Conservation (phyloP, 768 basidiomycete species). For the Tulasnella sp. region DNA sequence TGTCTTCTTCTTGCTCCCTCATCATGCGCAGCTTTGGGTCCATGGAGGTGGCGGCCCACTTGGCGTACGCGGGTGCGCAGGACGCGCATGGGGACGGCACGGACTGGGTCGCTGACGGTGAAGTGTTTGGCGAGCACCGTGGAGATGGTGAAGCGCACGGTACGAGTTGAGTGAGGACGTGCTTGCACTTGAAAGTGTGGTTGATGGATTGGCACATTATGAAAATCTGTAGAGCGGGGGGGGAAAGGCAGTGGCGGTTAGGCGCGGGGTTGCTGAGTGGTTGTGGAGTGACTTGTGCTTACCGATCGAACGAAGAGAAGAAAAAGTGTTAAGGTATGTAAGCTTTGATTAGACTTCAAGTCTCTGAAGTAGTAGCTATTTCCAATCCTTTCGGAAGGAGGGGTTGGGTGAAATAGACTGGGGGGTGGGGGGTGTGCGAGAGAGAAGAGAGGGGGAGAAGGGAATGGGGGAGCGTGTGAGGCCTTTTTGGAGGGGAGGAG, state of each 20-base stretch:
- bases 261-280: background rate
- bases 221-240: background rate
- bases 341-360: background rate
- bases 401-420: background rate
- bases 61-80: slow-evolving; percentile 27
- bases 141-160: slow-evolving; percentile 2
- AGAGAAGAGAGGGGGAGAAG: background rate
- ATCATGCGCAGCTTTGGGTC: slow-evolving; percentile 13
- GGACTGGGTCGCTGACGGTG: slow-evolving; percentile 2
- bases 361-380: slow-evolving; percentile 1
- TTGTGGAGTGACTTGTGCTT: background rate
- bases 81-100: slow-evolving; percentile 11
- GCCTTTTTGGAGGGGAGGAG: background rate
- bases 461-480: background rate
- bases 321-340: background rate
- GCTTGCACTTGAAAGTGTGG: slow-evolving; percentile 27
- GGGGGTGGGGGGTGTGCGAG: background rate
- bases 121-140: background rate
- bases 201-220: slow-evolving; percentile 26
- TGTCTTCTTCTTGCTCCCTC: slow-evolving; percentile 24
- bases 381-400: slow-evolving; percentile 5
- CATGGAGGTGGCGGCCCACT: slow-evolving; percentile 23
- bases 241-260: background rate
- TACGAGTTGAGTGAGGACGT: slow-evolving; percentile 23
- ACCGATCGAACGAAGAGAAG: background rate